Evolutionary conservation across 495 filamentous ascomycete genomes (phyloP), one percentile per base, ranked within the genome.

Genomic region (Hypoxylon intermedium): DNA sequence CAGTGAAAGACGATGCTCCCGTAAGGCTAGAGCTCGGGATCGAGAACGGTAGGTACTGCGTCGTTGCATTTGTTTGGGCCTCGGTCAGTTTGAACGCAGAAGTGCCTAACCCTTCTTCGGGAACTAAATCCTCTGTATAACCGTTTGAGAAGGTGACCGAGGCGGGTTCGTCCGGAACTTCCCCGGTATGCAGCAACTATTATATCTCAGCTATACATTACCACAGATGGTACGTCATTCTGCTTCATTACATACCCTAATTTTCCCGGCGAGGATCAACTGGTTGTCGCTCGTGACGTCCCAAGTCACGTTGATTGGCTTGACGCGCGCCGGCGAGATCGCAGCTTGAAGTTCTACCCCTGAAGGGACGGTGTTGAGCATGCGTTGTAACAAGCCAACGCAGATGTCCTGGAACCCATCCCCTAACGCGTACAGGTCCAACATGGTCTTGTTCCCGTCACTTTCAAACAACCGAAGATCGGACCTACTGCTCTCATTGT

Each of bases 361-460:
- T 1, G 59, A 59, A 1, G 80, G 79, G 2, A 82, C 77, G 12
- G 72, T 72, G 59, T 83, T 76, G 41, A 83, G 73, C 78, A 83
- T 79, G 18, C 73, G 71, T 34, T 74, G 69, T 19, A 81, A 65
- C 28, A 80, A 66, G 18, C 58, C 54, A 28, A 71, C 60, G 59
- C 81, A 83, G 16, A 71, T 68, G 16, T 63, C 66, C 24, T 68
- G 70, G 58, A 72, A 82, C 63, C 53, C 72, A 52, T 53, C 61
- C 9, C 75, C 70, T 42, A 70, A 49, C 2, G 68, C 59, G 20
- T 63, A 67, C 60, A 83, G 53, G 2, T 69, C 58, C 16, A 67
- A 47, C 48, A 83, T 76, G 3, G 79, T 83, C 18, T 64, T 72
- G 63, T 83, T 83, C 0, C 58, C 50, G 52, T 83, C 80, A n/a